Evolutionary conservation across 2,329 filamentous ascomycete genomes (phyloP), one percentile per base, ranked within the genome.

Genomic region (Alternaria brassicae): DNA sequence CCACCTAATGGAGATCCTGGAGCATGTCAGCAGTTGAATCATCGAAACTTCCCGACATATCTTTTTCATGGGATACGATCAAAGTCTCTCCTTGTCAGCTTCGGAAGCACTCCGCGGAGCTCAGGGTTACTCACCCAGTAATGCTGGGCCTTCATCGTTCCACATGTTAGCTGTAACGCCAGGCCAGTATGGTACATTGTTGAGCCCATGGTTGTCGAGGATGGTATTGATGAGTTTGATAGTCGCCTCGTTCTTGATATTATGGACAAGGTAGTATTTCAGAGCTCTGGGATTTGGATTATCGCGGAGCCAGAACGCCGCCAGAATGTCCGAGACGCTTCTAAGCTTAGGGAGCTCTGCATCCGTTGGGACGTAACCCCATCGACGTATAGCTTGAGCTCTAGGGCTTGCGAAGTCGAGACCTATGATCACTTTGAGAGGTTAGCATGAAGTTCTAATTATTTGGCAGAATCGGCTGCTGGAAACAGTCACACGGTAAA

Each of bases 181-280:
- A 7, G 67, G 67, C 67, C 67, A 69, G 15, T 39, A 42, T 12
- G 60, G 56, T 8, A 60, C 15, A 13, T 27, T 23, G 23, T 27
- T 9, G 3, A 48, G 49, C 9, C 32, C 37, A 4, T 30, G 12
- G 27, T 30, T 39, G 9, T 40, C 32, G n/a, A 59, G n/a, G 12
- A 40, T 13, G 8, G 25, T 23, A 6, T 21, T 28, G 10, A 60
- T 41, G 17, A 60, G 30, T 1, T 15, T 17, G 4, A 55, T 3
- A 9, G 57, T 56, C n/a, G 28, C 13, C 8, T 28, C 34, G 25
- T 67, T 65, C 5, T 19, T 8, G 19, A 67, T 30, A 25, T 49
- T 39, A 28, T 15, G 9, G 15, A 44, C 54, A 25, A 62, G 57
- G 23, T 63, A 63, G 28, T 65, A 60, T 0, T 30, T 32, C 32